Conservation (phyloP, 2,329 filamentous ascomycete genomes). For the Pseudogymnoascus sp. region DNA sequence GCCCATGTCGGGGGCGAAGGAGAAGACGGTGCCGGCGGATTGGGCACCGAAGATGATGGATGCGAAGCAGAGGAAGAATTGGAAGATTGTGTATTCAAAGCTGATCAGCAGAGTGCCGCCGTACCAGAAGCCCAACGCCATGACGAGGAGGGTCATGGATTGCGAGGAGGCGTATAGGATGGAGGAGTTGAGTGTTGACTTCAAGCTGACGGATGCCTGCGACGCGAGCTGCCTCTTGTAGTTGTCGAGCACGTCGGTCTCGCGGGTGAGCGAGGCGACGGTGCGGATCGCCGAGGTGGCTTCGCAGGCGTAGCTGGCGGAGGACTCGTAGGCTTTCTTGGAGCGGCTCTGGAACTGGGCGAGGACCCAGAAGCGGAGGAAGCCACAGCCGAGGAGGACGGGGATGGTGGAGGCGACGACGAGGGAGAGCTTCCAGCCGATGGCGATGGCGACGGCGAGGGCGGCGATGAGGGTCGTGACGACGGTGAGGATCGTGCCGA, state of each 20-base stretch:
- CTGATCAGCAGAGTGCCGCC: constrained; percentile 68
- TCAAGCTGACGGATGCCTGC: constrained; percentile 61
- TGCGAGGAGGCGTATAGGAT: constrained; percentile 77
- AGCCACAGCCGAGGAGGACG: constrained; percentile 70
- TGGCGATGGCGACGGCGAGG: constrained; percentile 58
- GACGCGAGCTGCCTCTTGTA: constrained; percentile 60
- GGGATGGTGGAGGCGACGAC: constrained; percentile 76
- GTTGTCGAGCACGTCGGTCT: constrained; percentile 65
- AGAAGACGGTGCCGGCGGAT: constrained; percentile 83
- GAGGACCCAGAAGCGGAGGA: constrained; percentile 78
- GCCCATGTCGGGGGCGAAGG: constrained; percentile 84
- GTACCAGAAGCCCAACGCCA: constrained; percentile 90
- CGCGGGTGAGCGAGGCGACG: constrained; percentile 81
- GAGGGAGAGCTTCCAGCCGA: constrained; percentile 82
- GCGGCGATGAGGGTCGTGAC: constrained; percentile 70
- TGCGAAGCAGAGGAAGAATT: constrained; percentile 88
- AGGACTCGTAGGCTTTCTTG: constrained; percentile 70
- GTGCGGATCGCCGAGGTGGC: constrained; percentile 91
- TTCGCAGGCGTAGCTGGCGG: constrained; percentile 84
- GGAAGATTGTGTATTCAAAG: constrained; percentile 66
- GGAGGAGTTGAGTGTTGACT: constrained; percentile 69
- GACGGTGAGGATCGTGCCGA: constrained; percentile 79
- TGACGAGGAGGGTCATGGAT: constrained; percentile 72
- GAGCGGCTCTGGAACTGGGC: constrained; percentile 71
- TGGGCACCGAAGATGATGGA: constrained; percentile 87